phyloP scores from a whole-genome alignment of 805 yeast species.

The Candida ipomoeae region DNA sequence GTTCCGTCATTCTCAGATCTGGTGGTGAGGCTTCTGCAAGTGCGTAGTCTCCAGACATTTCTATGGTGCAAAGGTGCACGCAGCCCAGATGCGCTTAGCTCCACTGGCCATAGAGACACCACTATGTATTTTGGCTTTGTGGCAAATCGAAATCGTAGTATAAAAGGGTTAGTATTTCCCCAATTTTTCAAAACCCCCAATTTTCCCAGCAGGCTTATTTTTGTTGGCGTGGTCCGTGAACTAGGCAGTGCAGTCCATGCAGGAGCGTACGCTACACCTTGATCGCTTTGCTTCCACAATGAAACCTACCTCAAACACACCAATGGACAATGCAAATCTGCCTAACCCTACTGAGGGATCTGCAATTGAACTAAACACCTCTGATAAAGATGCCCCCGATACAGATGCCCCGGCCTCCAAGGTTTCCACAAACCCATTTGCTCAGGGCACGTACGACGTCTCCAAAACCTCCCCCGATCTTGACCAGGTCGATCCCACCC shows the following conservation, averaged over 20 bases:
- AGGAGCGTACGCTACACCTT: neutral
- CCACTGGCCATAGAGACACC: neutral
- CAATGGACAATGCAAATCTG: slow-evolving; percentile 1
- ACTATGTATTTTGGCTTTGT: neutral
- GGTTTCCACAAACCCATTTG: slow-evolving; percentile 11
- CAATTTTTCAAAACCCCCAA: neutral
- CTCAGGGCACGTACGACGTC: slow-evolving; percentile 5
- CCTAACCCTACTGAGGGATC: neutral
- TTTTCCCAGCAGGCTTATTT: neutral
- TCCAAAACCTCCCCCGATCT: neutral
- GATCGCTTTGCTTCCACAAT: slow-evolving; percentile 3
- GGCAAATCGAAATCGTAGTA: no score
- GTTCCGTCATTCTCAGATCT: neutral
- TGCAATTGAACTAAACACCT: neutral
- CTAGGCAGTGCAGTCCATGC: neutral
- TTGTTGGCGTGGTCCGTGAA: slow-evolving; percentile 1
- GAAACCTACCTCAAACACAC: neutral
- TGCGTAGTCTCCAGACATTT: slow-evolving; percentile 1
- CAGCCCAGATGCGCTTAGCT: neutral
- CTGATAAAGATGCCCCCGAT: neutral
- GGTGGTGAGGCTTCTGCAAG: neutral
- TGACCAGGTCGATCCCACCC: slow-evolving; percentile 3
- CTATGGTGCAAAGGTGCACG: slow-evolving; percentile 2
- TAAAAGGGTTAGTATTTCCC: neutral
- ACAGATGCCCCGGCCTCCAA: neutral